These are phyloP conservation scores for Colletotrichum horii DNA, from an alignment of 2,329 filamentous ascomycete genomes.

Conservation along the genomic window DNA sequence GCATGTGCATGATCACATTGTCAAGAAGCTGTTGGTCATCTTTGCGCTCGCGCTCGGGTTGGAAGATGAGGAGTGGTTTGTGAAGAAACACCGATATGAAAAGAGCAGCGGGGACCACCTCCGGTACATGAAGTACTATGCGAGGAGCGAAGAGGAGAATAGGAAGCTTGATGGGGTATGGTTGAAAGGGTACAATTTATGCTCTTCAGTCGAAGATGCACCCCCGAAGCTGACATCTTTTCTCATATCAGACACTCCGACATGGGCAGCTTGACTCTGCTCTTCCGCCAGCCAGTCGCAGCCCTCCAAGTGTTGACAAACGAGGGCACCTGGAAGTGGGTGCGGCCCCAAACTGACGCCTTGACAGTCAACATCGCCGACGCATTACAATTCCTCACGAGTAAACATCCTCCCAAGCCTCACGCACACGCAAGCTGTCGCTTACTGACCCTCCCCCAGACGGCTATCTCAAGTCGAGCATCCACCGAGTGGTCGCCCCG, in stretches of 20 bases:
- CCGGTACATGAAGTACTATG: conserved; percentile 63
- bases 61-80: conserved; percentile 60
- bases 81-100: conserved; percentile 60
- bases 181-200: neutral
- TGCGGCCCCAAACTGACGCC: conserved; percentile 32
- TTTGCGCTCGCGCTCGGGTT: conserved; percentile 45
- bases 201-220: neutral
- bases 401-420: conserved; percentile 17
- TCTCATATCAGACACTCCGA: conserved; percentile 48
- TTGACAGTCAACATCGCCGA: conserved; percentile 56
- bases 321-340: conserved; percentile 40
- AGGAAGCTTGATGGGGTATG: conserved; percentile 41
- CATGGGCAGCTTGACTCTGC: conserved; percentile 55
- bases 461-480: conserved; percentile 40
- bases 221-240: neutral
- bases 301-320: conserved; percentile 54
- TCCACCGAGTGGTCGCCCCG: conserved; percentile 37
- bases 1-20: conserved; percentile 50
- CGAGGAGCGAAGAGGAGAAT: conserved; percentile 48
- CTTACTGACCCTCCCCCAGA: neutral
- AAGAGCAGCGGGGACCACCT: conserved; percentile 60
- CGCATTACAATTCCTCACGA: conserved; percentile 48
- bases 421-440: neutral
- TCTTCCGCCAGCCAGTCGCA: conserved; percentile 61
- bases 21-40: conserved; percentile 53